Base-by-base conservation (phyloP, 139 green algal genomes). In the Tetraselmis chui region DNA sequence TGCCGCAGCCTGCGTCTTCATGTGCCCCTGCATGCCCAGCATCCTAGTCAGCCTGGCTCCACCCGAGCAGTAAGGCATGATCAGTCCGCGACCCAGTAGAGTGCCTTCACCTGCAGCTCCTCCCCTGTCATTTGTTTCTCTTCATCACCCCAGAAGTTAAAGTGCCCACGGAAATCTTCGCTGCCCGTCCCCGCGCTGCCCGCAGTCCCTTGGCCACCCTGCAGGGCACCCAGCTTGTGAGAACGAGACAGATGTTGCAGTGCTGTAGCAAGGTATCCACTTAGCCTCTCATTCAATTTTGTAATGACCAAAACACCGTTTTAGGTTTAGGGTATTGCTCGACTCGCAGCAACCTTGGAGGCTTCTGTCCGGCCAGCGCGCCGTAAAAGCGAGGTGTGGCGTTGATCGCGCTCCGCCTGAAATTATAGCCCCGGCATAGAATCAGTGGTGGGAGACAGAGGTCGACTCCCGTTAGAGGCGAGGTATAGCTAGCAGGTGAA, bases 401-500 rank as follows among this genome's bases (percentile, higher is more conserved):
- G 82, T 45, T 83, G 85, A 78, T 94, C 89, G 1, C 86, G 76
- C 32, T 96, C 93, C 5, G 89, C 91, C 80, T 91, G 81, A 31
- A 58, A 67, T 25, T 31, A 76, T 30, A 67, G 23, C 23, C 2
- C n/a, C 77, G 28, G 31, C 80, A 30, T 67, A 2, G 1, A 31
- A 24, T 75, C 23, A 23, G 18, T 30, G 32, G 1, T 25, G 75
- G 1, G 23, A 75, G n/a, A n/a, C n/a, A n/a, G n/a, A 29, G 1
- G 78, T 28, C 30, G 29, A 45, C n/a, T 29, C 23, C 29, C 25
- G 2, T 80, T n/a, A n/a, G n/a, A n/a, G n/a, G 76, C 2, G 29
- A 45, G 28, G 25, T 28, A 23, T 27, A 29, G 2, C 29, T 2
- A 30, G 26, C 32, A 75, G 32, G 22, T 45, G n/a, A 75, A 82